Percentiles rank a stretch among this genome's conserved stretches.
Conservation (phyloP, 2,329 filamentous ascomycete genomes). For the Graphiopsis chlorocephala region DNA sequence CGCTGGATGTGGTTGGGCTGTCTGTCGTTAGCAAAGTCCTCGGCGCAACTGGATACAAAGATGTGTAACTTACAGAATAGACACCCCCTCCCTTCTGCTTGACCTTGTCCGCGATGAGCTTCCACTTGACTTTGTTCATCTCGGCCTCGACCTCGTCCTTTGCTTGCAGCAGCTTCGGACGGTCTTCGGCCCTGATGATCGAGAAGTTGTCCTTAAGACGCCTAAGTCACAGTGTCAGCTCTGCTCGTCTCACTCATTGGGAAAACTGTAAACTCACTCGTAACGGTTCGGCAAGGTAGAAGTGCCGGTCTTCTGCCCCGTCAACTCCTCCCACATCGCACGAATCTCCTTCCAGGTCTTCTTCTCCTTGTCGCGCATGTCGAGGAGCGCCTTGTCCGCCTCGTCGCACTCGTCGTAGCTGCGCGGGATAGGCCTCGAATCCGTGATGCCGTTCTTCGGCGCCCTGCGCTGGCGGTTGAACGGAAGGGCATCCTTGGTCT, state of each 20-base stretch:
- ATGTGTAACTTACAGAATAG: conserved; percentile 24
- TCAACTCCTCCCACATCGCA: conserved; percentile 28
- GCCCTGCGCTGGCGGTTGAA: conserved; percentile 11
- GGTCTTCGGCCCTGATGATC: conserved; percentile 37
- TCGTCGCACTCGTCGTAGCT: conserved; percentile 29
- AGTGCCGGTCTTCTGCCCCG: conserved; percentile 33
- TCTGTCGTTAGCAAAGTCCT: background rate
- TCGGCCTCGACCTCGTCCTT: conserved; percentile 41
- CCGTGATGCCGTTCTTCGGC: conserved; percentile 6
- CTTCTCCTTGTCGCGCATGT: conserved; percentile 26
- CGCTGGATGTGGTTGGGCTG: conserved; percentile 36
- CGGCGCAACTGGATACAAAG: background rate
- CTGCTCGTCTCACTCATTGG: background rate
- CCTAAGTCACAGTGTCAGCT: background rate
- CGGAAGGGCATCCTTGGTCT: background rate
- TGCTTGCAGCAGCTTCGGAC: conserved; percentile 32
- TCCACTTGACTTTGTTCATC: conserved; percentile 42
- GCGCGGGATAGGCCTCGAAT: conserved; percentile 19
- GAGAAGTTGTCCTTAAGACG: conserved; percentile 41
- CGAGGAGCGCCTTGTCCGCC: conserved; percentile 30
- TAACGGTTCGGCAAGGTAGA: conserved; percentile 42
- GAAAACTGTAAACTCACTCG: conserved; percentile 2
- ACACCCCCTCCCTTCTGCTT: conserved; percentile 31
- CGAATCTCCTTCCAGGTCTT: conserved; percentile 30
- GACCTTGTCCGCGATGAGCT: conserved; percentile 35